Conservation (phyloP, 208 protist genomes). For the Acanthamoeba comandoni region DNA sequence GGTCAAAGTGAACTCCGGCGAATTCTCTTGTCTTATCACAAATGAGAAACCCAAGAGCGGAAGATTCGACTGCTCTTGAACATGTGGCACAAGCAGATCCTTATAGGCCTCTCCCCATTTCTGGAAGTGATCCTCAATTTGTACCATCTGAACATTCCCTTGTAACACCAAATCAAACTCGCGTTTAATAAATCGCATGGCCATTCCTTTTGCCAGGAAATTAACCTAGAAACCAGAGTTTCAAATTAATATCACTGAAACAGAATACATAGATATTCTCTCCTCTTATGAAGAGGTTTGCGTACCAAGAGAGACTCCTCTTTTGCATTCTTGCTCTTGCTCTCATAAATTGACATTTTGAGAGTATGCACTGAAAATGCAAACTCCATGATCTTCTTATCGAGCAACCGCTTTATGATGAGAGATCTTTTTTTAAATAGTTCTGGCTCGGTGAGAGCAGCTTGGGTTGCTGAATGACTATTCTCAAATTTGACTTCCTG, state of each 20-base stretch:
- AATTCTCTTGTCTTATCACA: neutral
- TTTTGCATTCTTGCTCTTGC: no score
- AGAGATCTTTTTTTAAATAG: no score
- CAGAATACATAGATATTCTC: neutral
- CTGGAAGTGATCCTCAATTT: constrained; percentile 21
- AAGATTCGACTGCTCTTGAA: neutral
- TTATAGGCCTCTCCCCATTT: constrained; percentile 12
- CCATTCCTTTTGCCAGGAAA: constrained; percentile 42
- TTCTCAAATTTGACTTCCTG: neutral
- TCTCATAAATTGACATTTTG: neutral
- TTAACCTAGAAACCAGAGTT: neutral
- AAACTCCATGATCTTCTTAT: neutral
- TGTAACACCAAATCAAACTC: neutral
- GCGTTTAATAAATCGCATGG: constrained; percentile 6
- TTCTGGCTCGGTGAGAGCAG: no score
- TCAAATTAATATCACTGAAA: neutral
- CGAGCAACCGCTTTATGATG: no score
- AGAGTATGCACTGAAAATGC: neutral
- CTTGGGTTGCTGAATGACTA: no score
- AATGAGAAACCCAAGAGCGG: neutral
- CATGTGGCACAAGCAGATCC: constrained; percentile 48
- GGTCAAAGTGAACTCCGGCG: neutral
- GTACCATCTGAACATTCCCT: constrained; percentile 12
- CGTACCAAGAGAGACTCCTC: neutral
- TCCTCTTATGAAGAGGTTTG: neutral